Evolutionary conservation across 495 filamentous ascomycete species (phyloP), one percentile per base, ranked within the genome.

Genomic region (Talaromyces thailandensis): DNA sequence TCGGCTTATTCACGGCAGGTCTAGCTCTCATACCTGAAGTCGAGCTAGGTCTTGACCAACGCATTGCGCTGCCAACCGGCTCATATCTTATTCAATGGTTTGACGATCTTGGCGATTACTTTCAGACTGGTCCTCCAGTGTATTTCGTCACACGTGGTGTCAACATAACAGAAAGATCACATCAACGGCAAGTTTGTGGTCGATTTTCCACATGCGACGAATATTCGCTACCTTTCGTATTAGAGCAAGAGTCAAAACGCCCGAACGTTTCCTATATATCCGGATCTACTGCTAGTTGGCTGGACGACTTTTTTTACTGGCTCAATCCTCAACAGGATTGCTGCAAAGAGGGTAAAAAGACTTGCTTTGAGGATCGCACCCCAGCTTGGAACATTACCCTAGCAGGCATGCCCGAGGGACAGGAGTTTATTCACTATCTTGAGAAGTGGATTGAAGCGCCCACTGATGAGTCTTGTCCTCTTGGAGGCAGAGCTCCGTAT

Each of bases 271-370:
- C 92, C 3, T 97, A 95, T 73, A 89, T 98, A 63, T 79, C 90
- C n/a, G 87, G 91, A n/a, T 86, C 92, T 1, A 86, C 92, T 5
- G 94, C 94, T 21, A 96, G 90, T 70, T 98, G 94, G 94, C 80
- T 98, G 29, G 94, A 98, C 70, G 94, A 98, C 68, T 96, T 90
- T 73, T 90, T 98, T 74, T 84, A 89, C 64, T 98, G 95, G 95
- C 79, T 98, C 14, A 94, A 97, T 66, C 95, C 95, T 0, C 87
- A 92, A 60, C 86, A 90, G 55, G 78, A 82, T 51, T 98, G 95
- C 75, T 98, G 95, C 67, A 75, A 81, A 57, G 81, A 83, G 59
- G 75, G 88, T 63, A 78, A 76, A 50, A 82, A 86, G 67, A 73
- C 86, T 6, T 98, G 94, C 75, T 96, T 98, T 67, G 81, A 81